Conservation (phyloP, 2,329 filamentous ascomycete genomes). For the Aureobasidium sp. region DNA sequence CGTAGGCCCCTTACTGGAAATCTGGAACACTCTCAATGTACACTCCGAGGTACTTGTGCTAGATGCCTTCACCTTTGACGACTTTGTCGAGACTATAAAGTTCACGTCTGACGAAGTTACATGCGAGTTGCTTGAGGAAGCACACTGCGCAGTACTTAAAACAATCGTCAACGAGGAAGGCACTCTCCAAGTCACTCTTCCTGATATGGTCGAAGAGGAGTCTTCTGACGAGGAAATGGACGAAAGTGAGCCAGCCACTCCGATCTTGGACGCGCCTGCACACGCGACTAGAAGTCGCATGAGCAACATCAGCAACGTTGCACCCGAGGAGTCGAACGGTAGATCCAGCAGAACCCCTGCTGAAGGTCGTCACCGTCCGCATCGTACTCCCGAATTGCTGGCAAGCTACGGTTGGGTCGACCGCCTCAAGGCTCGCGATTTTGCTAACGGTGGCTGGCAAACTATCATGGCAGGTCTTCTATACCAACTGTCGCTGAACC, state of each 20-base stretch:
- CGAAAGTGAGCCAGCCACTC: slow-evolving; percentile 46
- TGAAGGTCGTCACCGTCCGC: slow-evolving; percentile 25
- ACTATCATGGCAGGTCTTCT: slow-evolving; percentile 79
- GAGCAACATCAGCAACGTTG: slow-evolving; percentile 48
- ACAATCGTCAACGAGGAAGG: slow-evolving; percentile 73
- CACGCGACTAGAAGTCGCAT: slow-evolving; percentile 80
- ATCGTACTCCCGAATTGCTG: slow-evolving; percentile 70
- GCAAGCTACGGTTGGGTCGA: slow-evolving; percentile 75
- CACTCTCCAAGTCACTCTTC: slow-evolving; percentile 68
- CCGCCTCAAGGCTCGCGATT: slow-evolving; percentile 71
- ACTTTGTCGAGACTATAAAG: slow-evolving; percentile 81
- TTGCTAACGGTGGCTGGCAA: slow-evolving; percentile 84
- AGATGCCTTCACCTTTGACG: slow-evolving; percentile 96
- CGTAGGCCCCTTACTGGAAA: slow-evolving; percentile 76
- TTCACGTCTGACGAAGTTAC: slow-evolving; percentile 64
- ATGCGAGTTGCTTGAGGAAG: slow-evolving; percentile 80
- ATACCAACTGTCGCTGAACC: slow-evolving; percentile 74
- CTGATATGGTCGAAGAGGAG: slow-evolving; percentile 63
- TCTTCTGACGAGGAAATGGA: slow-evolving; percentile 62
- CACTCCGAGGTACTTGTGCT: slow-evolving; percentile 90
- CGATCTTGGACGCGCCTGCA: slow-evolving; percentile 62
- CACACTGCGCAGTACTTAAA: slow-evolving; percentile 87
- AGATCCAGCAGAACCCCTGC: slow-evolving; percentile 10
- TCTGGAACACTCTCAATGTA: slow-evolving; percentile 97
- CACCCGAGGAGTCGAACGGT: slow-evolving; percentile 54